A percentile compares a stretch with the other conserved stretches of the same genome.
Conservation (phyloP, 73 alveolate species). For the Breviolum minutum region DNA sequence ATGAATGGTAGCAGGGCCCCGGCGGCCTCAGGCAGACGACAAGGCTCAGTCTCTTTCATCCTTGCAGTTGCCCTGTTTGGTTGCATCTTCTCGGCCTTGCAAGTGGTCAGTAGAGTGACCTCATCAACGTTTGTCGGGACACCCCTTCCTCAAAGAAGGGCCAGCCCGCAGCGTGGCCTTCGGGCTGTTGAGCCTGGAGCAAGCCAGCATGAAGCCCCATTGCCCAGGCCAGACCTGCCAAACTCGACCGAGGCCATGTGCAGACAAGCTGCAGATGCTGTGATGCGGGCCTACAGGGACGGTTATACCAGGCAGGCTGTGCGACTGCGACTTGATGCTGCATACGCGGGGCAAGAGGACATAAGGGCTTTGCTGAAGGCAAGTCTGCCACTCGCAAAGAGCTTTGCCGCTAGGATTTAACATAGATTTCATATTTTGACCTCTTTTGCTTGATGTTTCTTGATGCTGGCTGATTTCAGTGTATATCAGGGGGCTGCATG, state of each 20-base stretch:
- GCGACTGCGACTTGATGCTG: conserved; percentile 66
- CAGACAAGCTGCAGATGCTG: conserved; percentile 72
- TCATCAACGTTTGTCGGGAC: background rate
- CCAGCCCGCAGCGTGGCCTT: background rate
- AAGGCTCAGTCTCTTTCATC: background rate
- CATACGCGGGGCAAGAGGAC: conserved; percentile 24
- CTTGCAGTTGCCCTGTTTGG: background rate
- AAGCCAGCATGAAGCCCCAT: background rate
- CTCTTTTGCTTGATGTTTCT: background rate
- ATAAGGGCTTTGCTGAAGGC: conserved; percentile 30
- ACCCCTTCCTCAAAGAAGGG: background rate
- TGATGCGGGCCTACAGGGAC: conserved; percentile 70
- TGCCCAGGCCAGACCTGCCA: conserved; percentile 58
- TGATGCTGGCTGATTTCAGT: too few relatives aligned
- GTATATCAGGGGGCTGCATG: too few relatives aligned
- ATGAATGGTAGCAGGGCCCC: background rate
- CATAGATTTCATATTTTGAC: background rate
- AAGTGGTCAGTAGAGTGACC: background rate
- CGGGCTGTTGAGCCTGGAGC: background rate
- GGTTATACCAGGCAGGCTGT: conserved; percentile 66
- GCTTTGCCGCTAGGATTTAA: conserved; percentile 10
- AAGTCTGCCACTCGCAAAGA: conserved; percentile 65
- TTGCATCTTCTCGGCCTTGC: background rate
- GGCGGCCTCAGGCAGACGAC: conserved; percentile 1
- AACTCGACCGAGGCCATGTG: conserved; percentile 83